phyloP scores from a whole-genome alignment of 495 filamentous ascomycete species.

The Recurvomyces mirabilis region DNA sequence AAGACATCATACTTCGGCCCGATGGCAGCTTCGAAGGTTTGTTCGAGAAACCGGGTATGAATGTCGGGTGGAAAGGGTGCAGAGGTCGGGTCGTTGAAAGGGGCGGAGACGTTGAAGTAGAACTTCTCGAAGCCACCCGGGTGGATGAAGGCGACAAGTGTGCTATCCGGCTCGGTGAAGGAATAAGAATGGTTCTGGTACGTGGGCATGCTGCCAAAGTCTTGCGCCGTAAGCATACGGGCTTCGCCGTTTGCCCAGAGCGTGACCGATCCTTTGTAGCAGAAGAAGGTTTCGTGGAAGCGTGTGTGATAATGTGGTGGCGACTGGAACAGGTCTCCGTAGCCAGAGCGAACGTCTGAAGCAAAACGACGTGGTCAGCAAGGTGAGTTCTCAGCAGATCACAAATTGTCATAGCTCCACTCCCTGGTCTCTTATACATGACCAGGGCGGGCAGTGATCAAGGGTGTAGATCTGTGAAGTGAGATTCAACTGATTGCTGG shows the following conservation, averaged over 20 bases:
- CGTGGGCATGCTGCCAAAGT: conserved; percentile 2
- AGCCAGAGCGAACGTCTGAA: not conserved
- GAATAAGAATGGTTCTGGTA: not conserved
- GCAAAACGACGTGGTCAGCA: not conserved
- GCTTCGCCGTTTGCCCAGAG: conserved; percentile 2
- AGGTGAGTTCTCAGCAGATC: too few species aligned
- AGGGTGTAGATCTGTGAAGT: too few species aligned
- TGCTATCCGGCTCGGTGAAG: conserved; percentile 1
- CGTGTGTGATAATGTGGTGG: conserved; percentile 1
- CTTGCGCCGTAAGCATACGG: not conserved
- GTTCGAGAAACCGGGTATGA: not conserved
- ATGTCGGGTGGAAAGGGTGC: not conserved
- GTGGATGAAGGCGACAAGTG: not conserved
- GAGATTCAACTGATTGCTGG: too few species aligned
- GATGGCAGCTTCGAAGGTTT: not conserved
- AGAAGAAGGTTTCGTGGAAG: not conserved
- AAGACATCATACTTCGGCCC: not conserved
- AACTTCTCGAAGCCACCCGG: not conserved
- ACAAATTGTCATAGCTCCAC: too few species aligned
- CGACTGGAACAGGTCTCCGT: not conserved
- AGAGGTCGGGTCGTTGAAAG: not conserved
- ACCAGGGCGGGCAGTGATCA: too few species aligned
- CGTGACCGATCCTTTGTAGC: not conserved
- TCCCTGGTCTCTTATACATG: too few species aligned
- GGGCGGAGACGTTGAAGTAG: conserved; percentile 1